These are phyloP conservation scores for Gastrolobium bilobum DNA, from an alignment of 306 rosid genomes.

Conservation along the genomic window DNA sequence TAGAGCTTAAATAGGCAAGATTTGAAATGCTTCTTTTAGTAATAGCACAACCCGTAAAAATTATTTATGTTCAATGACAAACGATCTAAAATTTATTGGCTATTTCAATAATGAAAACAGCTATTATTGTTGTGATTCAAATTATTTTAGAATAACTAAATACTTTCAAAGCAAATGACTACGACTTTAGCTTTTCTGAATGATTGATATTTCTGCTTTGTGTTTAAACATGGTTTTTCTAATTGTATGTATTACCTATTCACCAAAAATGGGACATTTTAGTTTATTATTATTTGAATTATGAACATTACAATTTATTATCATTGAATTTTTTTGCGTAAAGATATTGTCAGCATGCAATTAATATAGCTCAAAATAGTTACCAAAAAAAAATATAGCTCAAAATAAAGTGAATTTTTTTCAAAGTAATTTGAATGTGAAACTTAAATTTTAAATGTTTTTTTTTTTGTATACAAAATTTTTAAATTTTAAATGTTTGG, in stretches of 20 bases:
- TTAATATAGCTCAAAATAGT: neutral
- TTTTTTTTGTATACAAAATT: neutral
- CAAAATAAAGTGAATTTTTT: neutral
- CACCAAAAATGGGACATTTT: too few relatives aligned
- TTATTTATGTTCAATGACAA: neutral
- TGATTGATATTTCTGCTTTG: too few relatives aligned
- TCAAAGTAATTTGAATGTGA: neutral
- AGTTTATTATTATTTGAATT: too few relatives aligned
- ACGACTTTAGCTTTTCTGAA: too few relatives aligned
- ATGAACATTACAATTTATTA: too few relatives aligned
- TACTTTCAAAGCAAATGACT: too few relatives aligned
- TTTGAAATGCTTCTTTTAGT: neutral
- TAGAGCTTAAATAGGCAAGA: neutral
- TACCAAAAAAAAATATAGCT: too few relatives aligned
- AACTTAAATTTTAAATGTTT: neutral
- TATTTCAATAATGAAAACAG: too few relatives aligned
- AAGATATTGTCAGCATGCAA: neutral
- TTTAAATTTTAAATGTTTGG: neutral
- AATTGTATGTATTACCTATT: too few relatives aligned
- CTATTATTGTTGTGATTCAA: neutral
- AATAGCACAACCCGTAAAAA: neutral
- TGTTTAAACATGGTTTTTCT: too few relatives aligned
- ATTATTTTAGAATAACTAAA: too few relatives aligned
- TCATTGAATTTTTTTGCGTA: neutral
- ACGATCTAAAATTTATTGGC: neutral